Evolutionary conservation across 2,329 filamentous ascomycete genomes (phyloP).

Genomic region (Penicillium sp.): DNA sequence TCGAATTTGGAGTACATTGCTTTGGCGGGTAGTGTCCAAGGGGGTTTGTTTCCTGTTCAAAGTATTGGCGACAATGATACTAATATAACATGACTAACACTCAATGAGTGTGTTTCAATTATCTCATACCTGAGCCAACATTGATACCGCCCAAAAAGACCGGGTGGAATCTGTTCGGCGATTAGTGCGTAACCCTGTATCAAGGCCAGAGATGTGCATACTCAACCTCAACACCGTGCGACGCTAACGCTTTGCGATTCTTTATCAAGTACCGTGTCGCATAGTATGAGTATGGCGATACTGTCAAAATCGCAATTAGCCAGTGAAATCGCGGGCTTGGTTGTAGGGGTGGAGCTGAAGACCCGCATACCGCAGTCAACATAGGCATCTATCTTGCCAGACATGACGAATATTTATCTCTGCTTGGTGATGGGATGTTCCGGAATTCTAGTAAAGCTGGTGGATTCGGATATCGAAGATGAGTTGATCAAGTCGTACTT

Average conservation of each 20-base stretch:
- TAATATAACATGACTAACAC: background rate
- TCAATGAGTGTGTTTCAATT: background rate
- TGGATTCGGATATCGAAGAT: background rate
- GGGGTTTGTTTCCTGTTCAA: constrained; percentile 65
- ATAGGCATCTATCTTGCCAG: constrained; percentile 25
- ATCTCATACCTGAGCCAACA: constrained; percentile 51
- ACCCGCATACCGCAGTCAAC: constrained; percentile 24
- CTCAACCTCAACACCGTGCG: constrained; percentile 65
- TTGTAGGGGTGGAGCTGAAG: background rate
- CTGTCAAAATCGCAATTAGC: constrained; percentile 41
- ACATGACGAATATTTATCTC: constrained; percentile 12
- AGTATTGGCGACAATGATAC: background rate
- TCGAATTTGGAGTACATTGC: constrained; percentile 58
- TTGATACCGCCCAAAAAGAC: constrained; percentile 70
- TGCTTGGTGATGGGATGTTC: background rate
- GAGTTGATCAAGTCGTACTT: constrained; percentile 3
- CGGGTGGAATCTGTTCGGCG: constrained; percentile 63
- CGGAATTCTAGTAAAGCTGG: background rate
- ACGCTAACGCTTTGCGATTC: constrained; percentile 55
- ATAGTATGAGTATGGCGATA: constrained; percentile 59
- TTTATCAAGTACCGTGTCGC: constrained; percentile 58
- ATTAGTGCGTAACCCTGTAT: background rate
- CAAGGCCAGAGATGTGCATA: constrained; percentile 41
- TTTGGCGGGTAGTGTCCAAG: constrained; percentile 70
- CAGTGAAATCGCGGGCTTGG: background rate